Evolutionary conservation across 1,284 basidiomycete species (phyloP), one percentile per base, ranked within the genome.

Genomic region (Pisolithus thermaeus): DNA sequence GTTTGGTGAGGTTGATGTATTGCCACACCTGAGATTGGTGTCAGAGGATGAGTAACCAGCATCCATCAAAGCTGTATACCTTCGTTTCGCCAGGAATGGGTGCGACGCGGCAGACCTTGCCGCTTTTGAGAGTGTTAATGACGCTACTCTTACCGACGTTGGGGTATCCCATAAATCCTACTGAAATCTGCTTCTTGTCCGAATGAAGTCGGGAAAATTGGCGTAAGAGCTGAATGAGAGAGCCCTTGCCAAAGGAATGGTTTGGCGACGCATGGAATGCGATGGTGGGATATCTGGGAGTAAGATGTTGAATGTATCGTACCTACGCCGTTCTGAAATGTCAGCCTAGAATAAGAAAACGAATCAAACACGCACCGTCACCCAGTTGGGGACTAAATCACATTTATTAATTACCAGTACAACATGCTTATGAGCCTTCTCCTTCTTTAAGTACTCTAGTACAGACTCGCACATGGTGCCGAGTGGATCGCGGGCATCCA

Each of bases 201-300:
- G 93, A 92, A 72, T 98, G 96, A 36, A 99, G 81, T 56, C 92
- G 91, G 9, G 93, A 92, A 71, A 99, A 99, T 68, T 99, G 96
- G 32, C 97, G 86, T 41, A 99, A 80, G 36, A 99, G 83, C 70
- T 97, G 94, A 63, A 99, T 99, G 55, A 99, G 84, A 30, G 95
- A 93, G 30, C 96, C 97, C 73, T 98, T 98, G 58, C 95, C 96
- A 65, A 98, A 99, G 4, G 96, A 97, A 73, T 99, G 96, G 71
- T 97, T 98, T 56, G 97, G 95, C 14, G 93, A 97, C 1, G 97
- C 97, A 69, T 99, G 97, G 78, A 98, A 98, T 2, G 96, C 96
- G 58, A 99, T 88, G 3, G 95, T 97, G 7, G 96, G 96, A 62
- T 92, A 95, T 51, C 87, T 87, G 51, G 94, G 90, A 0, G 94